Base-by-base conservation (phyloP, 164 flowering plant genomes). In the Stephania japonica region DNA sequence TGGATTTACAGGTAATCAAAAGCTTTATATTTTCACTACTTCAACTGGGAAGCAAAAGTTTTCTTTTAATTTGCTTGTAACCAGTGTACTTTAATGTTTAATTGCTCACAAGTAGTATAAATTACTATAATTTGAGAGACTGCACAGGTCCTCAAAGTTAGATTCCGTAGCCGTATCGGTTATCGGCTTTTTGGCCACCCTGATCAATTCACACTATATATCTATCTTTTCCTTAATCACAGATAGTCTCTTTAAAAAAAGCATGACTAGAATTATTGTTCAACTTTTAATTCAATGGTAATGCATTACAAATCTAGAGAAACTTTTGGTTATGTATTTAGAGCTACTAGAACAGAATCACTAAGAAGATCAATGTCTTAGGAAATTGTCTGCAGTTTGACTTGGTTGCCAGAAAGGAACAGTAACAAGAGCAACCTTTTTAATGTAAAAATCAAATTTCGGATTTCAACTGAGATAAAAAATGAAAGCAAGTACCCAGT, bases 1-100 rank as follows among this genome's bases (percentile, higher is more conserved):
- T 32, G 56, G 19, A 68, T 42, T 68, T 43, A 68, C 70, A 67
- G 69, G 43, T 67, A 67, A 67, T 67, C 19, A 13, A 23, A 9
- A 38, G 42, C 44, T 16, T 67, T 65, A 65, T 25, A 13, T 65
- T 65, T 23, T 25, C 12, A 26, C 68, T 65, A 32, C 27, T 65
- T 65, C 38, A 13, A 12, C 68, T 25, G 26, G 12, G 16, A 65
- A 25, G 13, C 38, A 6, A 24, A 65, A 65, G 27, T 32, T 25
- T 18, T 25, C 68, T 47, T 47, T 47, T 9, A 12, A 47, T 47
- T 47, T 47, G 53, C 53, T 47, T 8, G 53, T 16, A 47, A 47
- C 16, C 10, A 16, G 53, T 47, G 53, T 18, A 16, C 21, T 19
- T 59, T 1, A 56, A 56, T 56, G 62, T 21, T 56, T 56, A 0